Evolutionary conservation across 495 filamentous ascomycete genomes (phyloP), one percentile per base, ranked within the genome.

Genomic region (Podospora fimiseda): DNA sequence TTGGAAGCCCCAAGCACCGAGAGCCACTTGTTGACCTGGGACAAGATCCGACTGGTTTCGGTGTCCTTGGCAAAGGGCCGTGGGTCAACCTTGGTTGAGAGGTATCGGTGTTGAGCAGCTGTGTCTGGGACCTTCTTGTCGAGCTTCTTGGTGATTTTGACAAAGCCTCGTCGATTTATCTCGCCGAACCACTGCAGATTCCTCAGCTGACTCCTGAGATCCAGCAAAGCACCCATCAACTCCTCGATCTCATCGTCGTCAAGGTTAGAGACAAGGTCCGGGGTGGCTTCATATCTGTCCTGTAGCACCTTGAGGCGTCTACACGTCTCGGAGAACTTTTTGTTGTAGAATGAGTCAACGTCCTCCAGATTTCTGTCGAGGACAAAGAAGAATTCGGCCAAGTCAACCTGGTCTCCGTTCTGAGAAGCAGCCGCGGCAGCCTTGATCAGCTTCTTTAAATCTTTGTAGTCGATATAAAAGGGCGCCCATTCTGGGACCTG

Each of bases 141-240:
- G 18, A 95, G 74, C 68, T 98, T 98, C 75, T 96, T 98, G 18
- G 90, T 92, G 69, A 98, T 97, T 72, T 98, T 98, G 60, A 94
- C 78, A 61, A 98, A 98, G 0, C 93, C 93, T 52, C 88, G 80
- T 33, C 91, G 80, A 63, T 98, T 98, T 59, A 97, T 90, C 71
- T 97, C 93, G 22, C 90, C 94, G 57, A 96, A 97, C 91, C 91
- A 96, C 69, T 94, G 87, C 53, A 98, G 75, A 57, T 96, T 96
- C 40, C 92, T 80, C 52, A 96, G 68, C 55, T 93, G 87, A 44
- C 84, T 84, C 40, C 93, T 79, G 46, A 96, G 77, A 62, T 97
- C 93, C 23, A 96, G 78, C 45, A 96, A 75, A 33, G 91, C 88
- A 36, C 84, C 87, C 73, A 92, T 85, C 38, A 97, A 78, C 65